These are phyloP conservation scores for Linum tenue DNA, from an alignment of 345 rosid species.

Conservation along the genomic window DNA sequence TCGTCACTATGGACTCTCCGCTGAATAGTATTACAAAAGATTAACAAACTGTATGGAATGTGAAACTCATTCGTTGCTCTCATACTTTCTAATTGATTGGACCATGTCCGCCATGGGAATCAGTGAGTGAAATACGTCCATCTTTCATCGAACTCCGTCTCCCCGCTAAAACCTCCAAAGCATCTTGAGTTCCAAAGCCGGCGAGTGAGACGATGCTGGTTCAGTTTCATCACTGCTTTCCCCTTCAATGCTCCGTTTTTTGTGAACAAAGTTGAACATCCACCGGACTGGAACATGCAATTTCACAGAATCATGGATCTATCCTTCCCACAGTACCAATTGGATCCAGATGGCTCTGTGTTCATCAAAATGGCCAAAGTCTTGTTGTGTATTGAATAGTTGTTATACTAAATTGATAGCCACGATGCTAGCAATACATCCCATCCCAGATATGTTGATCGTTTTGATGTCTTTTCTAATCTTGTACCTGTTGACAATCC, in stretches of 20 bases:
- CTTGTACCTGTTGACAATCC: constrained; percentile 55
- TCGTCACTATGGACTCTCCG: too few species aligned
- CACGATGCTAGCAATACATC: constrained; percentile 52
- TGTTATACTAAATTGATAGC: constrained; percentile 41
- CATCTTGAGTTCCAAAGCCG: too few species aligned
- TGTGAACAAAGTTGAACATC: constrained; percentile 61
- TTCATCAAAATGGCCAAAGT: constrained; percentile 56
- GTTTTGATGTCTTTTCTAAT: constrained; percentile 52
- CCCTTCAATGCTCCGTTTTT: constrained; percentile 36
- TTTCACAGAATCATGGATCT: constrained; percentile 74
- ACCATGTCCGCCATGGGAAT: too few species aligned
- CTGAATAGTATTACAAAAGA: too few species aligned
- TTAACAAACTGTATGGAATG: too few species aligned
- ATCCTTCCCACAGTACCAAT: constrained; percentile 70
- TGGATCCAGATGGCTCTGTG: constrained; percentile 53
- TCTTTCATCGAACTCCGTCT: too few species aligned
- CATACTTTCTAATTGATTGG: too few species aligned
- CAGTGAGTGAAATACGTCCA: too few species aligned
- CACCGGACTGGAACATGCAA: constrained; percentile 60
- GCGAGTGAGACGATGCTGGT: not conserved
- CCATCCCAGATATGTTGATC: constrained; percentile 63
- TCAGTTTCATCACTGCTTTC: constrained; percentile 41
- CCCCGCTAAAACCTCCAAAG: too few species aligned
- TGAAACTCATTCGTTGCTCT: too few species aligned
- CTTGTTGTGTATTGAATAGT: constrained; percentile 36